Evolutionary conservation across 768 basidiomycete species (phyloP), one percentile per base, ranked within the genome.

Genomic region (Lactifluus subvellereus): DNA sequence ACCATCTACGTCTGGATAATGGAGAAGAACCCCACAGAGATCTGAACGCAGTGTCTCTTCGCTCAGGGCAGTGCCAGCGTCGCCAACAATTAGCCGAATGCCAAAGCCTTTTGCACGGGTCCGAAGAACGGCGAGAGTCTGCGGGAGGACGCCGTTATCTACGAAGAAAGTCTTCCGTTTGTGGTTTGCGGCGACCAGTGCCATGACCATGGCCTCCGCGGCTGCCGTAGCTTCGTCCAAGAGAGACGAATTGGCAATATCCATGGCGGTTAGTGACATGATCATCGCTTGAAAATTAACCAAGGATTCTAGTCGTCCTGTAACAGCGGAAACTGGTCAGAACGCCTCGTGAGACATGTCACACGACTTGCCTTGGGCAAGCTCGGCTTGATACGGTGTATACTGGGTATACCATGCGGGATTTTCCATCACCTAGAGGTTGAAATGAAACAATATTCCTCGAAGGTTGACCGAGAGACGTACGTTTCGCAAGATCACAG

Each of bases 391-490:
- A 75, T 95, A 95, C 1, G 94, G 93, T 0, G 94, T 95, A 74
- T 96, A 95, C 16, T 89, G 92, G 6, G 95, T 98, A 74, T 98
- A 98, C 96, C 96, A 99, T 4, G 89, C 92, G 32, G 94, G 96
- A 71, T 96, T 98, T 75, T 99, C 95, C 78, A 88, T 86, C 64
- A 92, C 78, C 91, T 91, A 51, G 27, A 53, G 9, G 66, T 35
- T 48, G 11, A 47, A 42, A 20, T 58, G 54, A 57, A 56, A 30
- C 16, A 4, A 27, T 18, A 35, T 48, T 47, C 32, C 32, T 1
- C 13, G 16, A 2, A 13, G 16, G 49, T 43, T 49, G 55, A 60
- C 35, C 38, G 42, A 11, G 32, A 16, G 11, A 73, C 83, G 55
- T 61, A 94, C 92, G 67, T 96, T 97, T 66, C 95, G 88, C 69